Base-by-base conservation (phyloP, 2,329 filamentous ascomycete genomes). In the Aureobasidium sp. region DNA sequence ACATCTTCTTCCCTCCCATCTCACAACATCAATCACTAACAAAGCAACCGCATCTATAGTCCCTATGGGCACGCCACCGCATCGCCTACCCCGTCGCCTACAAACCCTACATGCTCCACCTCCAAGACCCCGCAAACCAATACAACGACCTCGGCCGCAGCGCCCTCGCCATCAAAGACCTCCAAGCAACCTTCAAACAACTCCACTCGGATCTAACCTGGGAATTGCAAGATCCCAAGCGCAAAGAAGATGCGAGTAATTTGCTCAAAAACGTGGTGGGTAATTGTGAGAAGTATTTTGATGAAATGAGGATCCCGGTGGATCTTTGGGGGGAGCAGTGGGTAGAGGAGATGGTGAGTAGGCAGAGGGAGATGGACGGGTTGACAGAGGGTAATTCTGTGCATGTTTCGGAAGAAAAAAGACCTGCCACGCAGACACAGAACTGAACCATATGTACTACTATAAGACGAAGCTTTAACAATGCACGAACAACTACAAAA, bases 81-180 rank as follows among this genome's bases (percentile, higher is more conserved):
- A 19, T 66, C 22, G 66, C 68, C 6, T 14, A 37, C n/a, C 39
- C 39, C 24, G 64, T 64, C 47, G 61, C 58, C 24, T 69, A 71
- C 60, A 75, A 70, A 65, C 73, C 66, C 14, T 73, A 75, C 60
- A 71, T 81, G 54, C 73, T 86, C 54, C 81, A 75, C 63, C 73
- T 87, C 15, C 82, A 85, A 70, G 83, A 87, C 66, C 84, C 84
- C 0, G 80, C 81, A 8, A 78, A 85, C 67, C 75, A 77, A 22
- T 75, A 76, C 67, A 85, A 84, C 68, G 81, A 87, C 67, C 74
- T 86, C 0, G 84, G 84, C 37, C 71, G 73, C 47, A 77, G 77
- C 59, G 76, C 73, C 48, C 72, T 76, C 60, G 75, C 75, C 15
- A 80, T 82, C 64, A 76, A 76, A 62, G 78, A 84, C 62, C 67